Evolutionary conservation across 768 basidiomycete genomes (phyloP).

Genomic region (Gautieria morchelliformis): DNA sequence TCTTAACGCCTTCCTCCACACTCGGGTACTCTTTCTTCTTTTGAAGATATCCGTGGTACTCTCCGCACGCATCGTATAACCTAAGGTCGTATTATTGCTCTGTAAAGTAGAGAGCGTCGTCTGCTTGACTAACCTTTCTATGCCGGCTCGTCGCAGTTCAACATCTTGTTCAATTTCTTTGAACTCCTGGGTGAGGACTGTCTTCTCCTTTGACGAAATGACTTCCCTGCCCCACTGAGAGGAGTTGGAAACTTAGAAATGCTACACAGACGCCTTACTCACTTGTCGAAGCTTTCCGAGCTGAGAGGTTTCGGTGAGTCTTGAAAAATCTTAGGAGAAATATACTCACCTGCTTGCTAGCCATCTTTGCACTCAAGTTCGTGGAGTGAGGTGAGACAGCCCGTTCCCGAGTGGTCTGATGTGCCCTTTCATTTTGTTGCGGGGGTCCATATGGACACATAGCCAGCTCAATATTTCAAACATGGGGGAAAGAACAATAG

Average conservation of each 20-base stretch:
- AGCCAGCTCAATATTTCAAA: no score
- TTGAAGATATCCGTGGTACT: conserved; percentile 58
- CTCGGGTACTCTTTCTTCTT: conserved; percentile 68
- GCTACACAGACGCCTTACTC: conserved; percentile 13
- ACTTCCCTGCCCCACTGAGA: conserved; percentile 84
- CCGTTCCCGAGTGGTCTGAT: no score
- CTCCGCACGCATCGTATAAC: conserved; percentile 59
- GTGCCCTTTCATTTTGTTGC: no score
- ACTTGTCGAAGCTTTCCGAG: conserved; percentile 76
- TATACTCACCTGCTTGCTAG: conserved; percentile 50
- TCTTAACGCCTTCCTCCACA: conserved; percentile 48
- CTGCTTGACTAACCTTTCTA: conserved; percentile 45
- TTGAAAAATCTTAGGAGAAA: neutral
- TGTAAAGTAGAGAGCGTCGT: neutral
- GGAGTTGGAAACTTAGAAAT: conserved; percentile 12
- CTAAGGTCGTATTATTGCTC: conserved; percentile 26
- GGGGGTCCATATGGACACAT: no score
- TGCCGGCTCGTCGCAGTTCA: conserved; percentile 66
- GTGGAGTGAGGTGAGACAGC: no score
- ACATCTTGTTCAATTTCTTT: conserved; percentile 76
- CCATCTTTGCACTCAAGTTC: conserved; percentile 29
- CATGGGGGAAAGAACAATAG: no score
- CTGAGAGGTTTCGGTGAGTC: conserved; percentile 23
- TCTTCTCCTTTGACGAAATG: conserved; percentile 77
- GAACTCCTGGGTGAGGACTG: conserved; percentile 68